Evolutionary conservation across 768 basidiomycete species (phyloP), one percentile per base, ranked within the genome.

Genomic region (Punctularia strigosozonata): DNA sequence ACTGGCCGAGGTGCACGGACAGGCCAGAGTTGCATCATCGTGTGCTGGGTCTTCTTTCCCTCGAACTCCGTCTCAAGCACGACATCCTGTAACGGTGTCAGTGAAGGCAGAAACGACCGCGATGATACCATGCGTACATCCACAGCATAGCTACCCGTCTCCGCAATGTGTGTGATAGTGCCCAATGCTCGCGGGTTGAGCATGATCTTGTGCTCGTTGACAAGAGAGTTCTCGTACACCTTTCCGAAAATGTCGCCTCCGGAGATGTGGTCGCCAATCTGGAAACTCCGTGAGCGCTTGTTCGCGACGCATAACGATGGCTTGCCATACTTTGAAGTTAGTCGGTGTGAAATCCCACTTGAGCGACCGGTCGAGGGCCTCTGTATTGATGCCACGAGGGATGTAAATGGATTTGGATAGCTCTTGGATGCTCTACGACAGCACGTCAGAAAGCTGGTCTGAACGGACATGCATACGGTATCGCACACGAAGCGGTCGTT

Each of bases 341-440:
- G 73, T 63, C 6, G 91, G 92, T 37, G 75, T 83, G 59, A 98
- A 99, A 58, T 99, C 95, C 95, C 95, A 99, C 57, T 87, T 68
- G 45, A 91, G 60, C 15, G 69, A 69, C 36, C 95, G 79, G 57
- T 90, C 87, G 20, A 99, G 75, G 19, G 92, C 86, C 47, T 92
- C 79, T 24, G 95, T 98, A 63, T 98, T 98, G 62, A 99, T 98
- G 40, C 95, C 95, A 52, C 91, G 84, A 47, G 95, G 95, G 45
- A 99, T 98, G 62, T 99, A 99, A 53, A 99, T 99, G n/a, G 90
- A 95, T 52, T 97, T 84, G 32, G 95, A 97, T 30, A 87, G 71
- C 54, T 95, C 88, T 76, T 91, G 90, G 49, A 99, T 99, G 25
- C 84, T 77, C 80, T 75, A 54, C 26, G 34, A 42, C 40, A 40